Base-by-base conservation (phyloP, 192 early-diverging fungal species). In the Coemansia sp. region DNA sequence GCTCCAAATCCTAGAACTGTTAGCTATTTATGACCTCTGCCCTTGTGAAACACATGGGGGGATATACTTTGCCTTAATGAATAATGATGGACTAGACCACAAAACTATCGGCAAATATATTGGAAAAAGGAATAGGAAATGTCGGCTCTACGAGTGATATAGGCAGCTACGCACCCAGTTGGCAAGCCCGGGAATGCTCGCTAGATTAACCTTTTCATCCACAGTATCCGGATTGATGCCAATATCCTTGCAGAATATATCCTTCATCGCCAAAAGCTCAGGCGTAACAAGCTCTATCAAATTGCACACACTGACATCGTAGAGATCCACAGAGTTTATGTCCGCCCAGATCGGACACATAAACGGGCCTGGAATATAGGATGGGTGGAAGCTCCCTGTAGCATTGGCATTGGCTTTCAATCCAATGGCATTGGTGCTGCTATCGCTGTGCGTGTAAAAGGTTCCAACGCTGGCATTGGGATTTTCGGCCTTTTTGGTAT, bases 261-360 rank as follows among this genome's bases (percentile, higher is more conserved):
- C 66, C 70, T 81, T 81, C 55, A 81, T 61, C 15, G 71, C 79
- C 53, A 81, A 58, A 53, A 81, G 67, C 63, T 81, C 79, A 0
- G 79, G 79, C 23, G 70, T 66, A 29, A 64, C 72, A 29, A 81
- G 56, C 67, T 81, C 79, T 2, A 81, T 59, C 43, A 81, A 45
- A 31, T 75, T 76, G 67, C 74, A 76, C 34, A 58, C 64, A 16
- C 79, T 74, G 20, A 81, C 74, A 39, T 81, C 79, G 33, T 81
- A 81, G 39, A 76, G 42, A 52, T 81, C 79, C 23, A 81, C 79
- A 12, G 79, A 68, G 26, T 67, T 72, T 28, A 75, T 75, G n/a
- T 81, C 79, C 21, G 79, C 59, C 79, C 79, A 81, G 56, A 81
- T 72, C 21, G 79, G 79, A 51, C 79, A 81, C 58, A 81, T 53